A percentile compares a stretch with the other conserved stretches of the same genome.
Evolutionary conservation across 768 basidiomycete genomes (phyloP).

Genomic region (Podaxis sp.): DNA sequence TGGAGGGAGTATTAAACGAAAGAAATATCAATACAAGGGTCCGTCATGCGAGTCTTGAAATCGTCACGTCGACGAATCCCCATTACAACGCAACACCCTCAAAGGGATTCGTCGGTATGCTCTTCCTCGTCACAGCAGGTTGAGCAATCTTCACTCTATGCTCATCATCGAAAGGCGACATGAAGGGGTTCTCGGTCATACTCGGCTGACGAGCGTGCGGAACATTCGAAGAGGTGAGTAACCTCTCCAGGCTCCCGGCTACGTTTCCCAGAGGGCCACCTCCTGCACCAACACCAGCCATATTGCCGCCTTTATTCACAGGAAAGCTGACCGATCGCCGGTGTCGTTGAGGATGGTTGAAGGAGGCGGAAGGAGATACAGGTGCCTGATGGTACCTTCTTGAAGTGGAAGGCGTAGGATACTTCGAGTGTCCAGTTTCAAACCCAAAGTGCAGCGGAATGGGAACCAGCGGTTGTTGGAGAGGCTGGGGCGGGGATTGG

Average conservation of each 20-base stretch:
- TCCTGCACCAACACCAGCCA: conserved; percentile 18
- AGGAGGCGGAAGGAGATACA: conserved; percentile 9
- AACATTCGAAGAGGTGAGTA: conserved; percentile 34
- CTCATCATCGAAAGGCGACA: conserved; percentile 80
- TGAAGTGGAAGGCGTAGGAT: background rate
- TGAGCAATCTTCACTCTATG: conserved; percentile 31
- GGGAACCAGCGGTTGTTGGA: background rate
- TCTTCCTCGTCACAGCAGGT: conserved; percentile 37
- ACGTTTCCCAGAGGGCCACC: conserved; percentile 19
- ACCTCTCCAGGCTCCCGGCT: conserved; percentile 13
- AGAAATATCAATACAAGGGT: background rate
- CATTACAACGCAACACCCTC: conserved; percentile 20
- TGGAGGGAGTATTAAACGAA: background rate
- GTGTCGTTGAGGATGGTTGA: conserved; percentile 14
- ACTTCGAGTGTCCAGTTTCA: background rate
- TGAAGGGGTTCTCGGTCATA: conserved; percentile 52
- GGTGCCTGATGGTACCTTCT: background rate
- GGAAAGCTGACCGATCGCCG: conserved; percentile 15
- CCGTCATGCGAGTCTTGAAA: background rate
- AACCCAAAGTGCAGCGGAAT: conserved; percentile 10
- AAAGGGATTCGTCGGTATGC: conserved; percentile 54
- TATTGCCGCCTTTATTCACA: conserved; percentile 16
- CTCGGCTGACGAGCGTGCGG: conserved; percentile 42
- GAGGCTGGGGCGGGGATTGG: background rate
- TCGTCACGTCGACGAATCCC: background rate